These are phyloP conservation scores for Neonectria faginata DNA, from an alignment of 2,329 filamentous ascomycete species.

Conservation along the genomic window DNA sequence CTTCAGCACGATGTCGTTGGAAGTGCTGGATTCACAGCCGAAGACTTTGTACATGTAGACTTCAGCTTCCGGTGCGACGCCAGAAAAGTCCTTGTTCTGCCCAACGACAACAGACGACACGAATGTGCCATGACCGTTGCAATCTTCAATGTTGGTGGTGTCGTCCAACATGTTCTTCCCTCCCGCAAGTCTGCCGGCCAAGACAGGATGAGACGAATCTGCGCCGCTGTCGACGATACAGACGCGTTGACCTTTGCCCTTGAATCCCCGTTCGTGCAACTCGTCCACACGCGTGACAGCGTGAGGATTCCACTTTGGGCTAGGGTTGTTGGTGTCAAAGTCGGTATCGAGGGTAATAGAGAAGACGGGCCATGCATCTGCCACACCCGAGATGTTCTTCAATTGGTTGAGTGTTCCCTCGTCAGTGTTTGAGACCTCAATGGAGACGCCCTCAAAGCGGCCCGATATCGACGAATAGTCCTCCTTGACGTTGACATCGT, in stretches of 20 bases:
- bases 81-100: slow-evolving; percentile 29
- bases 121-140: slow-evolving; percentile 38
- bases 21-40: slow-evolving; percentile 30
- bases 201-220: slow-evolving; percentile 31
- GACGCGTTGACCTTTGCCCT: slow-evolving; percentile 35
- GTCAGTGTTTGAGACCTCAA: slow-evolving; percentile 8
- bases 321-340: slow-evolving; percentile 17
- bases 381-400: slow-evolving; percentile 21
- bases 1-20: slow-evolving; percentile 39
- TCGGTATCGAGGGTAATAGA: slow-evolving; percentile 20
- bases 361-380: slow-evolving; percentile 25
- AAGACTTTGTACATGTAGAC: slow-evolving; percentile 46
- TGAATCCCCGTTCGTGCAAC: slow-evolving; percentile 34
- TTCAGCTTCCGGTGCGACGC: slow-evolving; percentile 37
- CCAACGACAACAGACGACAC: slow-evolving; percentile 33
- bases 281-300: slow-evolving; percentile 30
- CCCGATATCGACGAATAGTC: slow-evolving; percentile 4
- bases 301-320: slow-evolving; percentile 36
- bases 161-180: slow-evolving; percentile 36
- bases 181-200: slow-evolving; percentile 32
- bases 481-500: slow-evolving; percentile 4
- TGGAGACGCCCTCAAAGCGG: slow-evolving; percentile 13
- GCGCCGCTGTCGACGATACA: slow-evolving; percentile 39
- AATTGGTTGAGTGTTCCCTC: slow-evolving; percentile 14
- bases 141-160: slow-evolving; percentile 29